Evolutionary conservation across 176 grass and related monocot species (phyloP).

Genomic region (Themeda triandra): DNA sequence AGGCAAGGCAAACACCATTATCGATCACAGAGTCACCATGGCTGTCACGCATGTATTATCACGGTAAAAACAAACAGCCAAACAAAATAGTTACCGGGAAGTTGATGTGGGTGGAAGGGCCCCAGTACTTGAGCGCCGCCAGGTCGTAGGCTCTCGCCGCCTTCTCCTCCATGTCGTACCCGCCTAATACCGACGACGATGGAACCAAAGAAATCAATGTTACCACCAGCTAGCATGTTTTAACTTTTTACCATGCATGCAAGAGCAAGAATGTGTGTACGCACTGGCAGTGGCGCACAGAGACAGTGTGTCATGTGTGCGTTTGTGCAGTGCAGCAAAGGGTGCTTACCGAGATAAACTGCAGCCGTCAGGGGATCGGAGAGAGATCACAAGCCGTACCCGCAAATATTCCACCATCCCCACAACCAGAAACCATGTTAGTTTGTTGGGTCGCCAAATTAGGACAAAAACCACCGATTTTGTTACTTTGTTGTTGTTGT

Average conservation of each 20-base stretch:
- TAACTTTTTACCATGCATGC: background rate
- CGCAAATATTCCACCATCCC: background rate
- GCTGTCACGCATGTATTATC: background rate
- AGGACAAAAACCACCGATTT: background rate
- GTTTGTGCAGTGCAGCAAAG: background rate
- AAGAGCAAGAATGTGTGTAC: background rate
- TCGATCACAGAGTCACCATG: background rate
- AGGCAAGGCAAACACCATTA: too few species aligned
- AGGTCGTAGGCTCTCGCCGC: constrained; percentile 96
- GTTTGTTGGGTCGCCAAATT: background rate
- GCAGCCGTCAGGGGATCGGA: background rate
- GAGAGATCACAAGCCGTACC: background rate
- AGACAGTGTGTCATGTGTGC: too few species aligned
- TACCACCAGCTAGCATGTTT: background rate
- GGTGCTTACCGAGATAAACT: constrained; percentile 24
- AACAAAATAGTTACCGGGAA: constrained; percentile 56
- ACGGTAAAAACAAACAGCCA: background rate
- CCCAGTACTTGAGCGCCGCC: constrained; percentile 99
- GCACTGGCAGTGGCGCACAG: background rate
- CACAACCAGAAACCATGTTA: background rate
- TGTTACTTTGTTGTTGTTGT: too few species aligned
- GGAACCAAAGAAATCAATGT: too few species aligned
- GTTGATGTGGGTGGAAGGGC: constrained; percentile 95
- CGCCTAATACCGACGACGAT: constrained; percentile 41
- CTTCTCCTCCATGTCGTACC: constrained; percentile 99